phyloP scores from a whole-genome alignment of 176 grass and related monocot genomes.

The Oryza longistaminata region DNA sequence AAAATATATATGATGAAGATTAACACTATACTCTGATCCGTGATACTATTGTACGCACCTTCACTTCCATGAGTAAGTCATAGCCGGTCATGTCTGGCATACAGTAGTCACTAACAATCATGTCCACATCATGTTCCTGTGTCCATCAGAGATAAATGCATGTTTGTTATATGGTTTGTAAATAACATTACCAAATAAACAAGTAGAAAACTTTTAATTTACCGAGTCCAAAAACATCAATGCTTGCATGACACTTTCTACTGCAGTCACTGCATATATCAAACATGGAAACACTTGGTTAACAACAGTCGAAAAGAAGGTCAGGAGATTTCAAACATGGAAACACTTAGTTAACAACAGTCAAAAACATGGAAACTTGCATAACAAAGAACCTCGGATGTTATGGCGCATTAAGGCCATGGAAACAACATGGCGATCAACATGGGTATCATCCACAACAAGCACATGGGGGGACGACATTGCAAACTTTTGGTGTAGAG shows the following conservation, averaged over 20 bases:
- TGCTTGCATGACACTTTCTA: background rate
- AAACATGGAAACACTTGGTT: background rate
- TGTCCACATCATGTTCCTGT: slow-evolving; percentile 1
- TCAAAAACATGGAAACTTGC: background rate
- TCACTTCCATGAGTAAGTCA: background rate
- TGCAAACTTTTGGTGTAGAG: background rate
- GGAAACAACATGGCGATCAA: background rate
- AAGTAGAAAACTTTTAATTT: background rate
- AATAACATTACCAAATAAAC: background rate
- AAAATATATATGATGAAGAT: background rate
- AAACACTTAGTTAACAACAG: too few species aligned
- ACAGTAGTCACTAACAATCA: background rate
- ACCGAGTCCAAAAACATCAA: background rate
- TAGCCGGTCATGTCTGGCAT: background rate
- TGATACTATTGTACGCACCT: background rate
- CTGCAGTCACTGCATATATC: background rate
- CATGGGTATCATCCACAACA: background rate
- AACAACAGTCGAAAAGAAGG: background rate
- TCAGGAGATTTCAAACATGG: too few species aligned
- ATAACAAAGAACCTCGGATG: background rate
- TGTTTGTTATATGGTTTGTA: background rate
- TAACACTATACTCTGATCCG: background rate
- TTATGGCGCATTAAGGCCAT: background rate
- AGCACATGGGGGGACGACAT: background rate
- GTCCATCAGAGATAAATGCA: background rate